Evolutionary conservation across 1,284 basidiomycete species (phyloP), one percentile per base, ranked within the genome.

Genomic region (Puccinia polysora): DNA sequence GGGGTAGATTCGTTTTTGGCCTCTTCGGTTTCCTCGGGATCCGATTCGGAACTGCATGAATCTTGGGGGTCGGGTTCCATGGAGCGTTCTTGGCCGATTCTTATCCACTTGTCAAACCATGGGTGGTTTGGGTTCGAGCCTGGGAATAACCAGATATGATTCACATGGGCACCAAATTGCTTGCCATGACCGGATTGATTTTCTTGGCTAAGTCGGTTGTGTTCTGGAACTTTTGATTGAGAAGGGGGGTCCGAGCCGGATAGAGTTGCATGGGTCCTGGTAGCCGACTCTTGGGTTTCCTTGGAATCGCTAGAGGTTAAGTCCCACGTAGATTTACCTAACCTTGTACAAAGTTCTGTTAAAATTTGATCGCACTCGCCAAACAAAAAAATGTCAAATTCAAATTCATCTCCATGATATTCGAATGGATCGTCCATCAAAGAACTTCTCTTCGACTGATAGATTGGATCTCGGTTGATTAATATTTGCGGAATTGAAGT

Each of bases 391-490:
- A 65, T 65, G 28, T 65, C 63, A 20, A 65, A 65, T 15, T 65
- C 47, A 30, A 62, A 56, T 20, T 56, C 55, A 36, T 56, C 55
- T 36, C 55, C 55, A 30, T 56, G 32, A 36, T 56, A 56, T 36
- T 56, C 55, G 32, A 56, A 56, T 20, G 10, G 10, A 1, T 20
- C 55, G 18, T 56, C 32, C 5, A 30, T 36, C 4, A 36, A 36
- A 56, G 55, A 36, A 30, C 38, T 56, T 20, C 55, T 56, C 23
- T 7, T 25, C 8, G 45, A 25, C n/a, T 50, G 45, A 23, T 36
- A 50, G 30, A 65, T 65, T n/a, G 63, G 63, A 12, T 65, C 63
- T 20, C 63, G 45, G 50, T 65, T 65, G 30, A 65, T 65, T n/a
- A 65, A 53, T 45, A 65, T 65, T 23, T 65, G 63, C 2, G 63